These are phyloP conservation scores for Juncus inflexus DNA, from an alignment of 176 grass and related monocot genomes.

Conservation along the genomic window DNA sequence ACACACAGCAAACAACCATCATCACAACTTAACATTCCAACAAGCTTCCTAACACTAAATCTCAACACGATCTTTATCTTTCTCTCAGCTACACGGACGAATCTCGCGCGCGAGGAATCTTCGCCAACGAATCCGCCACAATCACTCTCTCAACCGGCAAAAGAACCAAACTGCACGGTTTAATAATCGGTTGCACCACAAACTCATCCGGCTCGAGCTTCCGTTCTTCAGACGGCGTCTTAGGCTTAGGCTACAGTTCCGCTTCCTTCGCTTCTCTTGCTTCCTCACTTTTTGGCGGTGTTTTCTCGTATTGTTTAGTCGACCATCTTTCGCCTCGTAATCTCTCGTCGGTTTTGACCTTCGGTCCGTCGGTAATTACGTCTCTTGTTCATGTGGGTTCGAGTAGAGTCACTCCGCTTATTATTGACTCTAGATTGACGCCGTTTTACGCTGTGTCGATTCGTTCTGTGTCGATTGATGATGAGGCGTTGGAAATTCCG, in stretches of 20 bases:
- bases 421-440: constrained; percentile 25
- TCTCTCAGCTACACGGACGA: constrained; percentile 67
- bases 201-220: constrained; percentile 39
- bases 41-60: background rate
- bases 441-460: constrained; percentile 36
- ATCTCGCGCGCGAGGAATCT: constrained; percentile 49
- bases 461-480: constrained; percentile 35
- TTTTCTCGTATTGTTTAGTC: constrained; percentile 95
- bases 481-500: constrained; percentile 41
- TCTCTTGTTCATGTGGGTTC: background rate
- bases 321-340: constrained; percentile 43
- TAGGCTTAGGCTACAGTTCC: constrained; percentile 51
- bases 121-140: constrained; percentile 64
- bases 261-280: constrained; percentile 51
- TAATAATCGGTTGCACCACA: constrained; percentile 68
- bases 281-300: constrained; percentile 35
- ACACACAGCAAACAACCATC: background rate
- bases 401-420: constrained; percentile 34
- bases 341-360: constrained; percentile 62
- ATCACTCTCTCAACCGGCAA: constrained; percentile 42
- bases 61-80: background rate
- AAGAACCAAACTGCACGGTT: constrained; percentile 50
- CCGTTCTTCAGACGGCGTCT: constrained; percentile 56
- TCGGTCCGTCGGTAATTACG: constrained; percentile 40
- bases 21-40: background rate